These are phyloP conservation scores for Nakazawaea anatomiae DNA, from an alignment of 805 yeast genomes.

Conservation along the genomic window DNA sequence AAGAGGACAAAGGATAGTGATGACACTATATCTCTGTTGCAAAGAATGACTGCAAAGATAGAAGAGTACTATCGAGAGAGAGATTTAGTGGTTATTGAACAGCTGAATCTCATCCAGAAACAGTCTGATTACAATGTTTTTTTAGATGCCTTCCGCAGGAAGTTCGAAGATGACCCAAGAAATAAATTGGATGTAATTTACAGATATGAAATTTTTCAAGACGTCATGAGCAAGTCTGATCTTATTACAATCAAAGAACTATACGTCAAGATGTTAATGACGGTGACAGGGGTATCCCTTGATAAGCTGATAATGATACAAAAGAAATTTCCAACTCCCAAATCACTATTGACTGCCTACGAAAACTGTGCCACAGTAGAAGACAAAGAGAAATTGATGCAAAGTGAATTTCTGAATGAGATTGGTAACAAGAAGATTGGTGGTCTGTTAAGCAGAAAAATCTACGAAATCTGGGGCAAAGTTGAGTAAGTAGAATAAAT, in stretches of 20 bases:
- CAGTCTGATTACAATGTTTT: slow-evolving; percentile 45
- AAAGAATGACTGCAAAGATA: slow-evolving; percentile 41
- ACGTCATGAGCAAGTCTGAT: slow-evolving; percentile 62
- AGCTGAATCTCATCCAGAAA: slow-evolving; percentile 38
- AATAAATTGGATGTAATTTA: slow-evolving; percentile 33
- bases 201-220: slow-evolving; percentile 52
- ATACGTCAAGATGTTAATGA: slow-evolving; percentile 70
- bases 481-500: neutral
- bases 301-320: slow-evolving; percentile 85
- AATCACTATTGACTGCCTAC: slow-evolving; percentile 46
- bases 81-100: slow-evolving; percentile 39
- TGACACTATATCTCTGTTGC: slow-evolving; percentile 62
- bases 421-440: slow-evolving; percentile 50
- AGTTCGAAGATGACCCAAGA: slow-evolving; percentile 25
- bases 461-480: slow-evolving; percentile 55
- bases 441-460: slow-evolving; percentile 40
- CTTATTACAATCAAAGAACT: slow-evolving; percentile 70
- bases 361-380: slow-evolving; percentile 14
- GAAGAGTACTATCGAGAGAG: slow-evolving; percentile 29
- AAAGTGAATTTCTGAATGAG: slow-evolving; percentile 30
- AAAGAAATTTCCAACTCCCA: slow-evolving; percentile 64
- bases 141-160: slow-evolving; percentile 35
- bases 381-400: slow-evolving; percentile 28
- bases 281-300: slow-evolving; percentile 72
- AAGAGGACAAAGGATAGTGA: slow-evolving; percentile 67